Conservation (phyloP, 345 rosid species). For the Syzygium aromaticum region DNA sequence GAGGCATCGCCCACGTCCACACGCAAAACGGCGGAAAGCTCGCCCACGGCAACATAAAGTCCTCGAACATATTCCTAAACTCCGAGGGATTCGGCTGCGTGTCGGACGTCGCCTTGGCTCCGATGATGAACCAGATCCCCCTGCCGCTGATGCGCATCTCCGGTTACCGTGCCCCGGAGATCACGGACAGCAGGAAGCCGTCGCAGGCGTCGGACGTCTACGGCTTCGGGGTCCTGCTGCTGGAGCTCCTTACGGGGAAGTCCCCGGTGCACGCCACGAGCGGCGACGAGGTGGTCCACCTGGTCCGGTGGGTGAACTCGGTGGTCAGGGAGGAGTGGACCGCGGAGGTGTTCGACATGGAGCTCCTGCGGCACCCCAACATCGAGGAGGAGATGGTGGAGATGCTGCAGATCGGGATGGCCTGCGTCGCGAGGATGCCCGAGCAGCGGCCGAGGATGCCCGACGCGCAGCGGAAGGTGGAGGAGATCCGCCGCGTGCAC, state of each 20-base stretch:
- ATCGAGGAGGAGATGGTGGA: constrained; percentile 98
- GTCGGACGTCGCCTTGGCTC: constrained; percentile 70
- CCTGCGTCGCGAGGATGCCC: constrained; percentile 62
- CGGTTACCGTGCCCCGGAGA: constrained; percentile 91
- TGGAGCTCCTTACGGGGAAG: constrained; percentile 87
- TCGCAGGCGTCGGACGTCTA: constrained; percentile 71
- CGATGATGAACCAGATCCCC: constrained; percentile 57
- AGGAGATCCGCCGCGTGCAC: constrained; percentile 41
- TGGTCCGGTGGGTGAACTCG: constrained; percentile 93
- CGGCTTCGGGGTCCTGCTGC: constrained; percentile 76
- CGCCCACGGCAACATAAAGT: constrained; percentile 84
- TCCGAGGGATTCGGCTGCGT: constrained; percentile 45
- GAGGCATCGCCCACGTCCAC: constrained; percentile 75
- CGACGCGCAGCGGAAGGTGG: constrained; percentile 61
- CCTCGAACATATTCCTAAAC: constrained; percentile 79
- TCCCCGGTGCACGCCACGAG: constrained; percentile 45
- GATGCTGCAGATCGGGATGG: constrained; percentile 88
- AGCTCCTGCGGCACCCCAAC: constrained; percentile 75
- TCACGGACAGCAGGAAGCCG: constrained; percentile 72
- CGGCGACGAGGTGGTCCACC: constrained; percentile 59
- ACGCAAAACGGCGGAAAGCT: constrained; percentile 58
- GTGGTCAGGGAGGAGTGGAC: constrained; percentile 99
- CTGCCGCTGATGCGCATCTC: constrained; percentile 46
- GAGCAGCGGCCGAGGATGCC: constrained; percentile 73
- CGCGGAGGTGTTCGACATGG: constrained; percentile 85